Evolutionary conservation across 441 rosid genomes (phyloP), one percentile per base, ranked within the genome.

Genomic region (Cnidoscolus chayamansa): DNA sequence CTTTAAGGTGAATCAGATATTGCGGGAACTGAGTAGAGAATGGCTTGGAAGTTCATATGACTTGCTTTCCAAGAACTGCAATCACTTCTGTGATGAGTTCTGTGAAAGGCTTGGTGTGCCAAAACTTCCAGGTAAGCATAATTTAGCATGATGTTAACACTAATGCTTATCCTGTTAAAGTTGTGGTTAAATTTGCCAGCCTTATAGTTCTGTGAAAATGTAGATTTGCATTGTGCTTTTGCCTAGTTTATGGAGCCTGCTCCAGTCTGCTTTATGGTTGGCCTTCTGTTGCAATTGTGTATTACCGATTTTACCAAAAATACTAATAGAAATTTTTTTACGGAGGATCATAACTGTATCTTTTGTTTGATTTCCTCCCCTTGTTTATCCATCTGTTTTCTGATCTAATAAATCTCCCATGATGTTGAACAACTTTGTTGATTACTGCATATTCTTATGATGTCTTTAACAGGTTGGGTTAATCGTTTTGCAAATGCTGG

Each of bases 401-500:
- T 32, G 48, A 16, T 53, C 19, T 10, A 51, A 43, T 48, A 59
- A 47, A 7, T 56, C 10, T 63, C 37, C 10, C 55, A n/a, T 63
- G 69, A 10, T 63, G 51, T 31, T 51, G 32, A 15, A 48, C 8
- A n/a, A 3, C 58, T 25, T 51, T 25, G 13, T 67, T 67, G 9
- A 0, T 37, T 57, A 67, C 43, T 55, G 62, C 19, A 57, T 68
- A 56, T 40, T 31, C 62, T 59, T 65, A 47, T 71, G 54, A 55
- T 58, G 77, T 74, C 70, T 79, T 25, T 69, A 68, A 79, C 86
- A 96, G 98, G 93, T 82, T 96, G 99, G 99, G 94, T 91, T 57
- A 96, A 93, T 84, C 95, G 98, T 13, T 93, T 96, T 91, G 97
- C 99, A 35, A 81, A 91, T 77, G 97, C 98, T 66, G 99, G 98